Percentiles rank a stretch among this genome's conserved stretches.
Evolutionary conservation across 768 basidiomycete genomes (phyloP).

Genomic region (Erythrobasidium yunnanense): DNA sequence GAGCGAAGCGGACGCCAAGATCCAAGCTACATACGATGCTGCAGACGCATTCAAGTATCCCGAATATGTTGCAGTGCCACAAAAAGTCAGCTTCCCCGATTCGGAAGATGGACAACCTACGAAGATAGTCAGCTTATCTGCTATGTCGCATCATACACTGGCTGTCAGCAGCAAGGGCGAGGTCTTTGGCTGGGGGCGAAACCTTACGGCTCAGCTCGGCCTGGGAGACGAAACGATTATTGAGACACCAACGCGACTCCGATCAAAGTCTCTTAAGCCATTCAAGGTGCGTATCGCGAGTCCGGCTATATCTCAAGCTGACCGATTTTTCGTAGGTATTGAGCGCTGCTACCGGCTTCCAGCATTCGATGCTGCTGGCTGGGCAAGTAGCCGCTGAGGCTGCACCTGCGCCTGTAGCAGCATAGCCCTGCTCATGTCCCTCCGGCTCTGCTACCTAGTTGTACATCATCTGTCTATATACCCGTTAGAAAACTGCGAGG

Average conservation of each 20-base stretch:
- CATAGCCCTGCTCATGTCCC: too few species aligned
- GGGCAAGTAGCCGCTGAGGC: neutral
- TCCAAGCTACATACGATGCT: constrained; percentile 16
- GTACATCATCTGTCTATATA: too few species aligned
- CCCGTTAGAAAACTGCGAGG: too few species aligned
- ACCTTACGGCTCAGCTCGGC: neutral
- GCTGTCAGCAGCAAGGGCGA: neutral
- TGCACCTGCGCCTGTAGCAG: too few species aligned
- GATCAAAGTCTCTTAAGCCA: constrained; percentile 3
- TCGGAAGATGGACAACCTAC: constrained; percentile 4
- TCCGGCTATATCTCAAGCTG: neutral
- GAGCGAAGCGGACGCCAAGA: constrained; percentile 30
- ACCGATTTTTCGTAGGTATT: neutral
- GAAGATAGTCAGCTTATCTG: neutral
- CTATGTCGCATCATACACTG: neutral
- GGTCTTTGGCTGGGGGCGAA: constrained; percentile 9
- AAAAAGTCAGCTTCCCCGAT: constrained; percentile 16
- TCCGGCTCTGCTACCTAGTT: too few species aligned
- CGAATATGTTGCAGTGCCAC: constrained; percentile 2
- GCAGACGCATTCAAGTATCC: neutral
- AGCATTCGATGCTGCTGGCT: constrained; percentile 11
- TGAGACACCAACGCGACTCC: neutral
- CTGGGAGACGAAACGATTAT: neutral
- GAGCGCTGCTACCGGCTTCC: constrained; percentile 1
- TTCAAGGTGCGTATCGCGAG: neutral